Conservation (phyloP, 805 yeast species). For the Cyberlindnera suaveolens region DNA sequence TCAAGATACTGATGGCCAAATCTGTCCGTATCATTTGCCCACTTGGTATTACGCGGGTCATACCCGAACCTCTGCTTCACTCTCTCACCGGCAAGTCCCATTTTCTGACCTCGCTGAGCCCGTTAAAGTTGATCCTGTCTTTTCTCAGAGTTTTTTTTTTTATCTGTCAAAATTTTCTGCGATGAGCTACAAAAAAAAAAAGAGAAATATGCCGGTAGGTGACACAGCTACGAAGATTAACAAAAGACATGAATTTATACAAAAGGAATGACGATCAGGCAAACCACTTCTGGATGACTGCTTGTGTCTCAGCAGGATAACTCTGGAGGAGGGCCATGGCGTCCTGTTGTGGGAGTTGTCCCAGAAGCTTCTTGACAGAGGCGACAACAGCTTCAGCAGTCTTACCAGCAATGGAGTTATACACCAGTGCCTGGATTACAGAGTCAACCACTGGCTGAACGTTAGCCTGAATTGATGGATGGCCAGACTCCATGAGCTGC, state of each 20-base stretch:
- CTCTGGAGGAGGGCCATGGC: conserved; percentile 58
- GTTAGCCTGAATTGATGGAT: conserved; percentile 49
- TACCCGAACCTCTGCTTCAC: conserved; percentile 79
- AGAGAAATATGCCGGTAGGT: too few species aligned
- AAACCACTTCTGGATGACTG: conserved; percentile 57
- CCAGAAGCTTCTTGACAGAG: conserved; percentile 58
- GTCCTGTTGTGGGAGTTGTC: conserved; percentile 60
- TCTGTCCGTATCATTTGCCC: conserved; percentile 81
- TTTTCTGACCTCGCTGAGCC: conserved; percentile 18
- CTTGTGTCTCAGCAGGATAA: conserved; percentile 56
- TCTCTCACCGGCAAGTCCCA: conserved; percentile 82
- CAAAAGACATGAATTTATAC: neutral
- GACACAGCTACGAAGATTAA: too few species aligned
- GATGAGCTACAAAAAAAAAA: neutral
- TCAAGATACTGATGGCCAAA: conserved; percentile 86
- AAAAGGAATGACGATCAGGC: conserved; percentile 17
- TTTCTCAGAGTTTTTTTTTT: neutral
- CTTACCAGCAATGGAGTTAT: conserved; percentile 59
- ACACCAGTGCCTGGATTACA: conserved; percentile 69
- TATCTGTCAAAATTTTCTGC: conserved; percentile 3
- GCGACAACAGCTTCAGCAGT: conserved; percentile 61
- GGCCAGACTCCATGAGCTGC: conserved; percentile 62
- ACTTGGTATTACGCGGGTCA: conserved; percentile 90
- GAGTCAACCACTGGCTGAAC: conserved; percentile 58
- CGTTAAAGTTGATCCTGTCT: neutral